Evolutionary conservation across 352 stramenopile genomes (phyloP), one percentile per base, ranked within the genome.

Genomic region (Globisporangium splendens): DNA sequence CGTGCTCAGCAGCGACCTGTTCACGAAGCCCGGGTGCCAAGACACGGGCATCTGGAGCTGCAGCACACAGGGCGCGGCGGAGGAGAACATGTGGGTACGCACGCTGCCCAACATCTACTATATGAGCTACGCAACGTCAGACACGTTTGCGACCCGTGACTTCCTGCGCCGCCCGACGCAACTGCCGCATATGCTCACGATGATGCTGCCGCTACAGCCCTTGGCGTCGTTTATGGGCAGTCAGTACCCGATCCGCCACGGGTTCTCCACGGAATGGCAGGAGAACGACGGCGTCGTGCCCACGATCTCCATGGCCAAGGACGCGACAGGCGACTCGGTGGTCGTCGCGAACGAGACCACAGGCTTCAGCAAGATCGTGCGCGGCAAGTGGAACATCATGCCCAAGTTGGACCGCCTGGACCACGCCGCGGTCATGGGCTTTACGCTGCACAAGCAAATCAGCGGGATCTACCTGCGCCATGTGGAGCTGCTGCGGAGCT

Each of bases 21-120:
- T 76, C 28, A 48, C 70, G 13, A 35, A 35, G 28, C 59, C 66
- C 10, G 61, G 61, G 10, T 75, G 74, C 59, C 59, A 68, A 28
- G 64, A 75, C 22, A 60, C 63, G 17, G 68, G 59, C 18, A 24
- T 73, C 8, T 69, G 54, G 57, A 74, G 60, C 53, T 38, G 71
- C 21, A 69, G 69, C 12, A 59, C 65, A 10, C 48, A 53, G n/a
- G 70, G 70, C 3, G 67, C 67, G 15, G 56, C 52, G 28, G 67
- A 78, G 46, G 70, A 78, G 43, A 72, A 54, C 61, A 56, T 54
- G 28, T 78, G 70, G 70, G 66, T 78, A 24, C 54, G 59, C 46
- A 77, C 69, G 35, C 57, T 75, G 13, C 35, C 46, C 8, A 73
- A 66, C 47, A 46, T 79, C 2, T 73, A 70, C 52, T 77, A 77